phyloP scores from a whole-genome alignment of 2,329 filamentous ascomycete species.

The Sporothrix euskadiensis region DNA sequence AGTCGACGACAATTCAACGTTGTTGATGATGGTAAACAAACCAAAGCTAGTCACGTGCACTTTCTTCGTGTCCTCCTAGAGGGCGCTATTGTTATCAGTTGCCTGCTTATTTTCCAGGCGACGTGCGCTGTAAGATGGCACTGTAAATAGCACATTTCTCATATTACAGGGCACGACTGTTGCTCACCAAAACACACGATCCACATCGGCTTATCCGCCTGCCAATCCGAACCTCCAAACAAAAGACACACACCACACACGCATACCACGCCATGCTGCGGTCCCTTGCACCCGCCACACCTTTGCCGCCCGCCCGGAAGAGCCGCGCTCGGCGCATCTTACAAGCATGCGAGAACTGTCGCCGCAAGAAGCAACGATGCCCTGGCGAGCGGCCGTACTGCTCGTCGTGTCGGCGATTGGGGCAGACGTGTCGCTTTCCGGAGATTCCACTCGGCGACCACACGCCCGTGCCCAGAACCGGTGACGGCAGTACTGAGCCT shows the following conservation, averaged over 20 bases:
- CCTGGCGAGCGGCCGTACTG: conserved; percentile 18
- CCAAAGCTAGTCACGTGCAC: not conserved
- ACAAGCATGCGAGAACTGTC: conserved; percentile 16
- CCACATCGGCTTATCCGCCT: no score
- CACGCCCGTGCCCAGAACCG: not conserved
- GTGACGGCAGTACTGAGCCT: not conserved
- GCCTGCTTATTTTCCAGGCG: not conserved
- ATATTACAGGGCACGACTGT: no score
- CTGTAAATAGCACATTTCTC: not conserved
- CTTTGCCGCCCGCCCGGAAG: not conserved
- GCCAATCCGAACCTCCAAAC: not conserved
- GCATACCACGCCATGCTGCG: not conserved
- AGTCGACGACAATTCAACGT: no score
- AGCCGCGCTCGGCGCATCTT: not conserved
- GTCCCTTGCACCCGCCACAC: not conserved
- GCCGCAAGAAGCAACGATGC: conserved; percentile 16
- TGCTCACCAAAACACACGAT: no score
- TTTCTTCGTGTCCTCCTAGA: not conserved
- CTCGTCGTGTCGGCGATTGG: conserved; percentile 8
- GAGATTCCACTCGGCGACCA: not conserved
- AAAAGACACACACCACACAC: not conserved
- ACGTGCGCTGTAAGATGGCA: not conserved
- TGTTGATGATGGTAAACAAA: not conserved
- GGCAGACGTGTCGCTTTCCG: conserved; percentile 12
- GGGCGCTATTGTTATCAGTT: not conserved